Evolutionary conservation across 768 basidiomycete genomes (phyloP).

Genomic region (Leccinellum rugosiceps): DNA sequence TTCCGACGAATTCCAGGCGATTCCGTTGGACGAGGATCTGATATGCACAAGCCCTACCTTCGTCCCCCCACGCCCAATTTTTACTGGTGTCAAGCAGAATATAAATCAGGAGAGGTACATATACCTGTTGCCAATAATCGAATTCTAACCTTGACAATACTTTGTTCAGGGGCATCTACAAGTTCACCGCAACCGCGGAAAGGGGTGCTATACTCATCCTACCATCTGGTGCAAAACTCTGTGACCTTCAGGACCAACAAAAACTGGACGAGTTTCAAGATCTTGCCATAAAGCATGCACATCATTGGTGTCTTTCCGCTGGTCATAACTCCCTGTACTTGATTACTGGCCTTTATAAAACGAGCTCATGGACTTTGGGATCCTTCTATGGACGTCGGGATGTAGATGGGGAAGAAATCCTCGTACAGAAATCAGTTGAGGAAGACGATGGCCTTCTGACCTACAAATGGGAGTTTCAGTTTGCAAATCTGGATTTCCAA

Average conservation of each 20-base stretch:
- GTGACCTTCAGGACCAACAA: background rate
- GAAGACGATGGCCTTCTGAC: background rate
- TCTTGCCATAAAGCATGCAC: background rate
- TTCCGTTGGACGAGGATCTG: background rate
- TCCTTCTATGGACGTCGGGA: background rate
- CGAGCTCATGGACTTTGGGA: background rate
- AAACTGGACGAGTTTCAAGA: background rate
- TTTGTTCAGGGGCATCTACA: background rate
- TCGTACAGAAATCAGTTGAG: background rate
- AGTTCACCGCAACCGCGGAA: background rate
- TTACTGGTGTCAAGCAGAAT: no score
- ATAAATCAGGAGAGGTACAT: no score
- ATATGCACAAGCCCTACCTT: background rate
- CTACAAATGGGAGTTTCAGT: background rate
- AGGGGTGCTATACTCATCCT: constrained; percentile 5
- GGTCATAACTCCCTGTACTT: constrained; percentile 1
- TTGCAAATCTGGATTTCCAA: background rate
- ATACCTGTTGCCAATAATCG: no score
- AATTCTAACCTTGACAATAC: background rate
- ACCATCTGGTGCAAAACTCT: constrained; percentile 1
- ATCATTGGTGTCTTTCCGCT: background rate
- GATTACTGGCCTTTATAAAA: constrained; percentile 3
- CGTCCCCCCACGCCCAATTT: no score
- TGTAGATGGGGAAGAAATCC: background rate
- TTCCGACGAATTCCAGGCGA: background rate